Percentiles rank a stretch among this genome's conserved stretches.
These are phyloP conservation scores for Coemansia erecta DNA, from an alignment of 192 early-diverging fungal species.

Conservation along the genomic window DNA sequence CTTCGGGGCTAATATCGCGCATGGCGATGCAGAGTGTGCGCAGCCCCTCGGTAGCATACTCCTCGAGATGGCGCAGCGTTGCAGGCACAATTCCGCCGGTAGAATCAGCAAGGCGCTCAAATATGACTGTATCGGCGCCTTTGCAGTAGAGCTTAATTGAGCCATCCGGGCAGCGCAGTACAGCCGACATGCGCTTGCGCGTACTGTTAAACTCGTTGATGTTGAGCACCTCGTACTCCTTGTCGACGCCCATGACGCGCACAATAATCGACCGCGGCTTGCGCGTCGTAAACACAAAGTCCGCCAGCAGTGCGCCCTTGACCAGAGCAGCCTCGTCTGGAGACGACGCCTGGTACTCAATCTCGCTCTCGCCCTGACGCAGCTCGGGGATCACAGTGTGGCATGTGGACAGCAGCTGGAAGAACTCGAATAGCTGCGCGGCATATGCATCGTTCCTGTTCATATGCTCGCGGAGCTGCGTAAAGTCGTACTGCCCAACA, in stretches of 20 bases:
- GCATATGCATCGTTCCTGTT: constrained; percentile 51
- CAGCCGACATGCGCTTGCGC: constrained; percentile 96
- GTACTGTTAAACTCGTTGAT: constrained; percentile 99
- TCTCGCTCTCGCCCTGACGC: constrained; percentile 58
- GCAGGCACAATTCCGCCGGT: constrained; percentile 61
- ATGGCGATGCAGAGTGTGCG: constrained; percentile 95
- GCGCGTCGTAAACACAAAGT: constrained; percentile 65
- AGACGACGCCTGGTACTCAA: constrained; percentile 92
- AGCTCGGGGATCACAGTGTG: constrained; percentile 97
- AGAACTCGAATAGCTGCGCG: constrained; percentile 82
- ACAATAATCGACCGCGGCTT: constrained; percentile 51
- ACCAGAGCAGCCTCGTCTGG: constrained; percentile 96
- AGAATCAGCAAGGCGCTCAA: constrained; percentile 76
- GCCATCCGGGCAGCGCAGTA: constrained; percentile 85
- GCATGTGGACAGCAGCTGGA: constrained; percentile 86
- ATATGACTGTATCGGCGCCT: constrained; percentile 96
- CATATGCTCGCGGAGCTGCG: constrained; percentile 61
- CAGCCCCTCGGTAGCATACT: constrained; percentile 94
- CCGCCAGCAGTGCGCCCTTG: constrained; percentile 64
- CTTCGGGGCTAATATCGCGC: constrained; percentile 84
- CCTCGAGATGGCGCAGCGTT: constrained; percentile 83
- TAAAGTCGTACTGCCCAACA: constrained; percentile 66
- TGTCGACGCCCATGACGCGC: constrained; percentile 37
- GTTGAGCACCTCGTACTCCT: constrained; percentile 89
- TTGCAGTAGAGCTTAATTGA: constrained; percentile 89